These are phyloP conservation scores for Pluteus cervinus DNA, from an alignment of 768 basidiomycete genomes.

Conservation along the genomic window DNA sequence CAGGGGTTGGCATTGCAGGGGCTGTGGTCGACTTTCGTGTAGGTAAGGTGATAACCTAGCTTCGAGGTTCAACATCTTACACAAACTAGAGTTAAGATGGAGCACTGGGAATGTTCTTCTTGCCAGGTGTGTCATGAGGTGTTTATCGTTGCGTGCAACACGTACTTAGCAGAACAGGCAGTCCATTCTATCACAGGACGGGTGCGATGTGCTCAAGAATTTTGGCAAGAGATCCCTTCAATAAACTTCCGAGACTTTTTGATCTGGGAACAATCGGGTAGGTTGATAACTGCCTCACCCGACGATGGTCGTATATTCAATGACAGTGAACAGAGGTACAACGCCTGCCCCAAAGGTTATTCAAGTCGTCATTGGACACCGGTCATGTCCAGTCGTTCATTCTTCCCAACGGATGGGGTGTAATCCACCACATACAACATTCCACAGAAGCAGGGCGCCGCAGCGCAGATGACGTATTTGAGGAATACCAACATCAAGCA, in stretches of 20 bases:
- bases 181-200: slow-evolving; percentile 14
- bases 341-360: slow-evolving; percentile 13
- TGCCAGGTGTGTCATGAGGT: slow-evolving; percentile 41
- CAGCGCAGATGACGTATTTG: slow-evolving; percentile 57
- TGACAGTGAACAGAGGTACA: slow-evolving; percentile 22
- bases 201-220: slow-evolving; percentile 28
- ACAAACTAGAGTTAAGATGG: slow-evolving; percentile 59
- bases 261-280: slow-evolving; percentile 26
- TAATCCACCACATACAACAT: slow-evolving; percentile 52
- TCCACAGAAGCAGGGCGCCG: slow-evolving; percentile 26
- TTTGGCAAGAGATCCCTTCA: slow-evolving; percentile 24
- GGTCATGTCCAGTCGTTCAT: slow-evolving; percentile 39
- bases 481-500: slow-evolving; percentile 64
- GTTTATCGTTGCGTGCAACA: slow-evolving; percentile 1
- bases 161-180: slow-evolving; percentile 12
- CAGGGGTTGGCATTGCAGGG: slow-evolving; percentile 62
- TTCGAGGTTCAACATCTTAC: slow-evolving; percentile 2
- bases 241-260: slow-evolving; percentile 22
- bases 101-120: slow-evolving; percentile 60
- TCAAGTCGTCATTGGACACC: no score
- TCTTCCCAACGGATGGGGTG: slow-evolving; percentile 49
- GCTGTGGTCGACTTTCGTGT: slow-evolving; percentile 70
- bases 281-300: neutral
- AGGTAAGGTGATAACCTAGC: slow-evolving; percentile 38
- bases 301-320: neutral